Evolutionary conservation across 768 basidiomycete species (phyloP).

Genomic region (Tylopilus rubrobrunneus): DNA sequence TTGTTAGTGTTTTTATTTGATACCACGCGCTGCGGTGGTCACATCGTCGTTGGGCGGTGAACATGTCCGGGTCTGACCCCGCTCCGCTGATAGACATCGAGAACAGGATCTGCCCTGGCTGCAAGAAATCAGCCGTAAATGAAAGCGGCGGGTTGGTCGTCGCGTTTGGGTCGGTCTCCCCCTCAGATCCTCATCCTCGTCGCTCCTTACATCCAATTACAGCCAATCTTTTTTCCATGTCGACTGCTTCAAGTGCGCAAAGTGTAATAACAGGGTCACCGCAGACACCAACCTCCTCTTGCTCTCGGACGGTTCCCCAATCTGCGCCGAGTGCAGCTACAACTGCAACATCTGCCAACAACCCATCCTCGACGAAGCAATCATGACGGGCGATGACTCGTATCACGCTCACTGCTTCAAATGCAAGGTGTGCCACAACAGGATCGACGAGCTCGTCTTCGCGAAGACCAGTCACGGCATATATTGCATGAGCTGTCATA

Average conservation of each 20-base stretch:
- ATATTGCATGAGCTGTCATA: conserved; percentile 98
- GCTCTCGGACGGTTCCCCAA: conserved; percentile 96
- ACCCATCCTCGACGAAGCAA: conserved; percentile 97
- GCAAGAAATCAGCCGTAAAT: conserved; percentile 74
- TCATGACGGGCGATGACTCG: conserved; percentile 98
- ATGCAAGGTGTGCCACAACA: conserved; percentile 89
- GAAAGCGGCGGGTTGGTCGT: conserved; percentile 87
- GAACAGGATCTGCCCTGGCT: conserved; percentile 76
- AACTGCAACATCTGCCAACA: conserved; percentile 92
- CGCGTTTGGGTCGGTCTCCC: conserved; percentile 79
- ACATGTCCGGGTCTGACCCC: conserved; percentile 10
- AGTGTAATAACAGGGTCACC: conserved; percentile 87
- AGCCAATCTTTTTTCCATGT: conserved; percentile 95
- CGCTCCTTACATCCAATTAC: conserved; percentile 5
- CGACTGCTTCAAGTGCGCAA: conserved; percentile 95
- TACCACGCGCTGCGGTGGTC: background rate
- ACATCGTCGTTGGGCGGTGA: background rate
- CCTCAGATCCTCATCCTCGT: background rate
- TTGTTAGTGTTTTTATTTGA: background rate
- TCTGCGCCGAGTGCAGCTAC: conserved; percentile 91
- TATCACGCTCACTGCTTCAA: conserved; percentile 99
- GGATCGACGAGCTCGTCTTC: conserved; percentile 97
- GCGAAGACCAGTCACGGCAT: conserved; percentile 98
- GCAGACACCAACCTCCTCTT: conserved; percentile 97
- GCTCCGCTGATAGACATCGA: conserved; percentile 27